Evolutionary conservation across 2,329 filamentous ascomycete species (phyloP), one percentile per base, ranked within the genome.

Genomic region (Fusarium nelsonii): DNA sequence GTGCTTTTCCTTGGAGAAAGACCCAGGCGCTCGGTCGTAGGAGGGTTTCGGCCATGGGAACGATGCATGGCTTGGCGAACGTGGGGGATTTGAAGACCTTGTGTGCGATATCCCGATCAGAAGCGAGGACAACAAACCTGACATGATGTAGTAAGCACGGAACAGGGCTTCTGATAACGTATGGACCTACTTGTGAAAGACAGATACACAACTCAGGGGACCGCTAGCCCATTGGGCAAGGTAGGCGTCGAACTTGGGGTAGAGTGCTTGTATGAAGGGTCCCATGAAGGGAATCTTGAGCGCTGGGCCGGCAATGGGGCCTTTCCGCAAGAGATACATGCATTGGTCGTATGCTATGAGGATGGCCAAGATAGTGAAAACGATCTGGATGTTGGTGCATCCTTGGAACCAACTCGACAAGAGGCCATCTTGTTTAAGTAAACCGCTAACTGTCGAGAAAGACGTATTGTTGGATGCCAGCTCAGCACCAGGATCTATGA

Each of bases 11-110:
- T 68, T 92, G 88, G 49, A 94, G 83, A 77, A 94, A 94, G 4
- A 94, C 92, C 91, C 91, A 94, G 67, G 93, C 91, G 53, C 84
- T 87, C 36, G 88, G 87, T 53, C 91, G 86, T 28, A 94, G 84
- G 43, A 94, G 60, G 1, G 62, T 87, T 75, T 93, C 92, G 77
- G 89, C 92, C 57, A 91, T 85, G 70, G 93, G 91, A 4, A 94
- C 92, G 32, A 94, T 86, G 77, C 91, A 94, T 36, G 92, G 92
- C 75, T 93, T 92, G 76, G 91, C 88, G 71, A 89, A 93, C 28
- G 81, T 77, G 7, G 92, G 91, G 8, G 91, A 93, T 78, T 94
- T 94, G 85, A 94, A 92, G 69, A 93, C 90, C 76, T 93, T 94
- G 77, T 91, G 90, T 46, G 92, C 90, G 77, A 94, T 87, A 79